A percentile compares a stretch with the other conserved stretches of the same genome.
phyloP scores from a whole-genome alignment of 345 rosid species.

The Salix arbutifolia region DNA sequence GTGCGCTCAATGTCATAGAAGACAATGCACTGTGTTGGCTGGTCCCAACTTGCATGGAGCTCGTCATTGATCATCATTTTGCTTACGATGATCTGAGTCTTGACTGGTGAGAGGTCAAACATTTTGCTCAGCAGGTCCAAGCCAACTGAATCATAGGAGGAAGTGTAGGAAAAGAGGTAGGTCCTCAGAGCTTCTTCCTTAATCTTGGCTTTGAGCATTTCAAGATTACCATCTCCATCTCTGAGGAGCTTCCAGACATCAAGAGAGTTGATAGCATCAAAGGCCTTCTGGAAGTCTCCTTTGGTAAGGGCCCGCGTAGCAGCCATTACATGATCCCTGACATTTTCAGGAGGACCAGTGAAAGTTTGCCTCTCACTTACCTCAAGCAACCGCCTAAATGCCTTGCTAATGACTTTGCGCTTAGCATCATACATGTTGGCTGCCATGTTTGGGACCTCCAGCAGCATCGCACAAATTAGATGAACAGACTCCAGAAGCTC shows the following conservation, averaged over 20 bases:
- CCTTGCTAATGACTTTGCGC: conserved; percentile 73
- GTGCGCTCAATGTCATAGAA: conserved; percentile 69
- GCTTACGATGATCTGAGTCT: conserved; percentile 62
- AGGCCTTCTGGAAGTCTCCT: conserved; percentile 71
- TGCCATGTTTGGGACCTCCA: conserved; percentile 92
- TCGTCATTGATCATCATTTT: conserved; percentile 85
- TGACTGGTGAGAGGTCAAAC: conserved; percentile 62
- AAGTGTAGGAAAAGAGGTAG: conserved; percentile 60
- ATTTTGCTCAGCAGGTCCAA: conserved; percentile 64
- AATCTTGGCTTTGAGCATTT: conserved; percentile 67
- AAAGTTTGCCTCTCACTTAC: conserved; percentile 75
- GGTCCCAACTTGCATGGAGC: conserved; percentile 83
- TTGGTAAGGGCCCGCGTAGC: conserved; percentile 69
- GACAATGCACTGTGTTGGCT: conserved; percentile 62
- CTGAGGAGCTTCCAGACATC: conserved; percentile 77
- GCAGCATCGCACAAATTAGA: conserved; percentile 87
- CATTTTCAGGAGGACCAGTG: conserved; percentile 79
- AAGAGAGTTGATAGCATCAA: conserved; percentile 58
- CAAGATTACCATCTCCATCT: conserved; percentile 49
- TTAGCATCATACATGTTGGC: conserved; percentile 59
- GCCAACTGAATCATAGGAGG: conserved; percentile 56
- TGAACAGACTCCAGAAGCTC: conserved; percentile 91
- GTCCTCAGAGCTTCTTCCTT: conserved; percentile 89
- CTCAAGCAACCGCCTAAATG: conserved; percentile 71
- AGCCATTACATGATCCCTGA: conserved; percentile 84